A percentile compares a stretch with the other conserved stretches of the same genome.
Evolutionary conservation across 2,329 filamentous ascomycete genomes (phyloP).

Genomic region (Epichloe aotearoae): DNA sequence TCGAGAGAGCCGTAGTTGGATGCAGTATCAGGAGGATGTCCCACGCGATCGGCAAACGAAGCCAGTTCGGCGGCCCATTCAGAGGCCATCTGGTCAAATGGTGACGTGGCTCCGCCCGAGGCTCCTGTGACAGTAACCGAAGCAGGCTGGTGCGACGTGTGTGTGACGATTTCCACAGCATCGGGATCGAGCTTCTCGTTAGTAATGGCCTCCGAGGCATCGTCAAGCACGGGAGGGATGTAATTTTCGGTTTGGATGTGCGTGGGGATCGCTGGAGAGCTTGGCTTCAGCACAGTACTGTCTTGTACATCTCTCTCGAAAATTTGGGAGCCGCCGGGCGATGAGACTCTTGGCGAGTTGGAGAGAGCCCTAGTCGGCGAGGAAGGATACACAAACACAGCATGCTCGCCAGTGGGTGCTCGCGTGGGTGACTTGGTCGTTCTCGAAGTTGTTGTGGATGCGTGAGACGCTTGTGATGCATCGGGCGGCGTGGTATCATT

Average conservation of each 20-base stretch:
- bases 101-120: conserved; percentile 16
- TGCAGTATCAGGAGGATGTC: conserved; percentile 41
- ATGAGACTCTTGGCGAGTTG: conserved; percentile 61
- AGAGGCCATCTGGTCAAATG: conserved; percentile 28
- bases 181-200: conserved; percentile 75
- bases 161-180: conserved; percentile 84
- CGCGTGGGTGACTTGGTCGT: conserved; percentile 27
- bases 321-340: conserved; percentile 67
- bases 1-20: conserved; percentile 72
- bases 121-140: conserved; percentile 49
- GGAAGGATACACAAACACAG: conserved; percentile 34
- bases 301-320: conserved; percentile 96
- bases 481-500: conserved; percentile 20
- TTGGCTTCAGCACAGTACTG: conserved; percentile 49
- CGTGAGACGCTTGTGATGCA: conserved; percentile 1
- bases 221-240: conserved; percentile 83
- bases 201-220: conserved; percentile 83
- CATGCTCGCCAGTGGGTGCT: conserved; percentile 20
- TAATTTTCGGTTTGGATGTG: conserved; percentile 92
- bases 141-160: conserved; percentile 70
- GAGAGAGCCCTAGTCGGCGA: conserved; percentile 56
- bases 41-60: conserved; percentile 35
- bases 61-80: conserved; percentile 46
- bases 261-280: conserved; percentile 74
- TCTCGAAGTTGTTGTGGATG: conserved; percentile 1